Conservation (phyloP, 495 filamentous ascomycete genomes). For the Neurospora pannonica region DNA sequence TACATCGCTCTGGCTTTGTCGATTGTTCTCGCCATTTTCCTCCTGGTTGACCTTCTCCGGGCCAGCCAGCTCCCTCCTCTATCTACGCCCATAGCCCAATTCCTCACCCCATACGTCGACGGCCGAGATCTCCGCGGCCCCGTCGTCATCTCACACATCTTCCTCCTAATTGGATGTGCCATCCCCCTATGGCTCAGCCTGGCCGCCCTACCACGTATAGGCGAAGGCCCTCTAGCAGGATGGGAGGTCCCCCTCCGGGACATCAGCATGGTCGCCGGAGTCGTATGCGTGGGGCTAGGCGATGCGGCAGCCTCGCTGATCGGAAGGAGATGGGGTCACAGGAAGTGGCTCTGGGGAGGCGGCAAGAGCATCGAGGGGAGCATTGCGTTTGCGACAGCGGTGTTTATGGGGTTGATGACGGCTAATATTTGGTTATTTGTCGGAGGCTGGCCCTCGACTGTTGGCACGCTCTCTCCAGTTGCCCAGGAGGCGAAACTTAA, state of each 20-base stretch:
- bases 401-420: constrained; percentile 60
- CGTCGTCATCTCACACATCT: constrained; percentile 92
- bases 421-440: constrained; percentile 65
- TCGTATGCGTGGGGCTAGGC: constrained; percentile 90
- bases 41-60: constrained; percentile 79
- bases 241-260: constrained; percentile 68
- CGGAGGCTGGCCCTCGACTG: constrained; percentile 54
- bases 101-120: constrained; percentile 89
- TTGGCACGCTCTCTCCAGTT: neutral
- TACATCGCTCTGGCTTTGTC: constrained; percentile 70
- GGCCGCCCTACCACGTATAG: constrained; percentile 47
- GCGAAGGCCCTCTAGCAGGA: constrained; percentile 43
- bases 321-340: constrained; percentile 73
- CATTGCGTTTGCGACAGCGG: constrained; percentile 71
- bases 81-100: constrained; percentile 68
- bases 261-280: constrained; percentile 78
- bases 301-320: constrained; percentile 92
- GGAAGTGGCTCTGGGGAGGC: constrained; percentile 94
- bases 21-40: constrained; percentile 68
- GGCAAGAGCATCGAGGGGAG: constrained; percentile 94
- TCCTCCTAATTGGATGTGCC: constrained; percentile 90
- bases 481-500: constrained; percentile 13
- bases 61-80: constrained; percentile 86
- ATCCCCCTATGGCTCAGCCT: constrained; percentile 90
- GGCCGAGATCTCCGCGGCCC: constrained; percentile 87